These are phyloP conservation scores for Quercus phellos DNA, from an alignment of 331 rosid species.

Conservation along the genomic window DNA sequence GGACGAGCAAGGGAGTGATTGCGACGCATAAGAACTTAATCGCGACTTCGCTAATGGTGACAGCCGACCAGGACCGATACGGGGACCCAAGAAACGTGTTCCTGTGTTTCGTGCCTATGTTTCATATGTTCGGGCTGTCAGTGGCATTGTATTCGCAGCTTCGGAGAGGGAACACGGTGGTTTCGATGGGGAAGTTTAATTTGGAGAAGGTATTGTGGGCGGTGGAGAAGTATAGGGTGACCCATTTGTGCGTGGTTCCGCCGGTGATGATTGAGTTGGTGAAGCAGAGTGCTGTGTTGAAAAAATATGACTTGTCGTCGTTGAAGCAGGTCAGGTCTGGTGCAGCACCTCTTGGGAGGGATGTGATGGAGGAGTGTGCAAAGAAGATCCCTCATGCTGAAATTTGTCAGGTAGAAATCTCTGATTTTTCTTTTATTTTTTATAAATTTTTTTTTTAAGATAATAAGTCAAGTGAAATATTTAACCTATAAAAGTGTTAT, in stretches of 20 bases:
- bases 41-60: conserved; percentile 45
- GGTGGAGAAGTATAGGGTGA: conserved; percentile 36
- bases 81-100: conserved; percentile 32
- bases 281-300: conserved; percentile 17
- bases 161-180: conserved; percentile 39
- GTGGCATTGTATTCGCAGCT: conserved; percentile 33
- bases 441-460: too few relatives aligned
- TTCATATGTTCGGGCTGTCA: conserved; percentile 63
- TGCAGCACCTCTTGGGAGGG: conserved; percentile 44
- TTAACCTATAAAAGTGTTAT: too few relatives aligned
- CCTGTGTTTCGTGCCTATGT: conserved; percentile 69
- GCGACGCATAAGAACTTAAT: conserved; percentile 61
- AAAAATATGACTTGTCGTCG: conserved; percentile 34
- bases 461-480: too few relatives aligned
- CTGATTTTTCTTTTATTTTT: too few relatives aligned
- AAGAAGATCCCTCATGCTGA: conserved; percentile 22
- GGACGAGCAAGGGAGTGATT: conserved; percentile 72
- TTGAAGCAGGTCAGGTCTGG: conserved; percentile 28
- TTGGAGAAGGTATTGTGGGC: conserved; percentile 26
- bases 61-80: conserved; percentile 37
- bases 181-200: conserved; percentile 31
- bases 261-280: conserved; percentile 36
- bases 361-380: conserved; percentile 35
- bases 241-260: conserved; percentile 30
- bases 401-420: conserved; percentile 12